These are phyloP conservation scores for Pseudocercospora musae DNA, from an alignment of 2,329 filamentous ascomycete species.

Conservation along the genomic window DNA sequence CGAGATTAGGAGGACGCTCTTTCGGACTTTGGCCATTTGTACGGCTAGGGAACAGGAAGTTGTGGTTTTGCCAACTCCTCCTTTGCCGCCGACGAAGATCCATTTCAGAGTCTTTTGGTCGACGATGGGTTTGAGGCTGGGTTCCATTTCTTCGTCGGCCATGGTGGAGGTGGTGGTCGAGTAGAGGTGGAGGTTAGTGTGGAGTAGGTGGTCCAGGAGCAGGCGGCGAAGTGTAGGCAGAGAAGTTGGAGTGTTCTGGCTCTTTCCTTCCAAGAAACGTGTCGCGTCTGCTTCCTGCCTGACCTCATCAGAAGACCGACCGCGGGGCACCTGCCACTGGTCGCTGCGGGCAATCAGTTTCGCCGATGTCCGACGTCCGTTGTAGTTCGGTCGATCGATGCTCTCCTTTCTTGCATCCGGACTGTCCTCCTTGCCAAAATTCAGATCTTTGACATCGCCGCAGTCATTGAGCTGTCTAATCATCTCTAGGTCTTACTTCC, in stretches of 20 bases:
- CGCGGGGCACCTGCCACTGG: constrained; percentile 4
- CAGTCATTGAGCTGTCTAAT: no score
- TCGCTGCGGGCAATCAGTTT: not conserved
- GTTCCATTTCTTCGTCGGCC: constrained; percentile 78
- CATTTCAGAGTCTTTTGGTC: constrained; percentile 93
- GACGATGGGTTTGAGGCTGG: constrained; percentile 88
- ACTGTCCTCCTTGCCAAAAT: no score
- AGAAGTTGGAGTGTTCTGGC: not conserved
- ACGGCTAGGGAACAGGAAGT: constrained; percentile 98
- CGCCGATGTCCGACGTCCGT: not conserved
- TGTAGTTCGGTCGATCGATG: no score
- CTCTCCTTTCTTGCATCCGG: no score
- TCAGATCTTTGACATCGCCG: no score
- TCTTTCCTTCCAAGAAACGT: constrained; percentile 5
- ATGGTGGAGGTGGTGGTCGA: constrained; percentile 30
- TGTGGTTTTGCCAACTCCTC: constrained; percentile 98
- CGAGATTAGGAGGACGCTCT: constrained; percentile 94
- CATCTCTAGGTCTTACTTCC: no score
- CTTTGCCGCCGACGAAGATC: constrained; percentile 98
- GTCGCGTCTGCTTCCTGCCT: constrained; percentile 2
- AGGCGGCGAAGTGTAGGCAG: not conserved
- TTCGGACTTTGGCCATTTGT: constrained; percentile 90
- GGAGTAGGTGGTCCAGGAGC: not conserved
- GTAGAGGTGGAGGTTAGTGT: constrained; percentile 1
- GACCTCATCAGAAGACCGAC: constrained; percentile 5